Conservation (phyloP, 2,329 filamentous ascomycete species). For the Calycina marina region DNA sequence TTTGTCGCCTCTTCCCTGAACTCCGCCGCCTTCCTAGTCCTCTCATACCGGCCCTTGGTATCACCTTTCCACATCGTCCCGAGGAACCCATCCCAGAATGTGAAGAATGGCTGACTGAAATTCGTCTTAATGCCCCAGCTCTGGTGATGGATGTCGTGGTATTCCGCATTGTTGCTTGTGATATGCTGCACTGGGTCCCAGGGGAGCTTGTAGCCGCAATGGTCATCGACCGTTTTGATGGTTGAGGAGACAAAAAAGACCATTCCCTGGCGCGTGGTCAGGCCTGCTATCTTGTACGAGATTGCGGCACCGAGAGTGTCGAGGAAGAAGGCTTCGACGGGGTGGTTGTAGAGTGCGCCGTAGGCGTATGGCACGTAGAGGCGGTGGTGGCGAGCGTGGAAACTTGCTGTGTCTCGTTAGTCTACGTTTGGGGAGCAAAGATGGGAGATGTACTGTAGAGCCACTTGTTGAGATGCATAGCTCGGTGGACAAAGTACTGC, state of each 20-base stretch:
- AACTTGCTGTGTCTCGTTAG: conserved; percentile 43
- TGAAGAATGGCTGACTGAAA: conserved; percentile 86
- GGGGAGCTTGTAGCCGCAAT: conserved; percentile 91
- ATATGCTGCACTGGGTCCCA: conserved; percentile 89
- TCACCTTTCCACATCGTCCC: conserved; percentile 39
- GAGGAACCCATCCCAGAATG: conserved; percentile 77
- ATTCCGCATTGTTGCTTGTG: conserved; percentile 88
- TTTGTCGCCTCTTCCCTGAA: conserved; percentile 17
- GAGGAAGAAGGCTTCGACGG: conserved; percentile 81
- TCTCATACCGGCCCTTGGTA: conserved; percentile 16
- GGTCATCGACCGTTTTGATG: conserved; percentile 94
- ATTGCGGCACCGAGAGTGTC: conserved; percentile 81
- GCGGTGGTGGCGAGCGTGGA: conserved; percentile 91
- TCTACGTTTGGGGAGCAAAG: too few species aligned
- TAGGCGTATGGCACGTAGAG: conserved; percentile 97
- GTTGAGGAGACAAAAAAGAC: conserved; percentile 80
- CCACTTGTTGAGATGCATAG: conserved; percentile 97
- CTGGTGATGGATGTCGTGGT: conserved; percentile 97
- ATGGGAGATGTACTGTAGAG: conserved; percentile 63
- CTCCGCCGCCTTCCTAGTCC: conserved; percentile 18
- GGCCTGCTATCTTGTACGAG: conserved; percentile 64
- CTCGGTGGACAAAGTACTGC: conserved; percentile 94
- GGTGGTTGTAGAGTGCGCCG: conserved; percentile 93
- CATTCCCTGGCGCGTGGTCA: conserved; percentile 79
- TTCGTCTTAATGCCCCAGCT: conserved; percentile 98